Conservation (phyloP, 108 stramenopile species). For the Skeletonema menzelii region DNA sequence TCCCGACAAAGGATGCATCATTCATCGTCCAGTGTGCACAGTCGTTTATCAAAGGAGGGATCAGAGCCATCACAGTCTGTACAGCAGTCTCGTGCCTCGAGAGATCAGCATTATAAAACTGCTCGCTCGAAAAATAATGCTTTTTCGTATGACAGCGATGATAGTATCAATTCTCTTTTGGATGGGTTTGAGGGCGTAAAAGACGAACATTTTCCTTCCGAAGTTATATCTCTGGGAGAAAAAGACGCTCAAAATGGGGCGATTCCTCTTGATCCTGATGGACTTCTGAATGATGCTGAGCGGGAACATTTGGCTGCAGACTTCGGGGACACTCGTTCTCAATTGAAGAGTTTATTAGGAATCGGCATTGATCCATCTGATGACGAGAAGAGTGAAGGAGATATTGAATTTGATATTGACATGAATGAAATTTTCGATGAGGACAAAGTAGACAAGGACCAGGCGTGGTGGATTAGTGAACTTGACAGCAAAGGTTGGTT, state of each 20-base stretch:
- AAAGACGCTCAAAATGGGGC: conserved; percentile 2
- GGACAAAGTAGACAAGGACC: conserved; percentile 6
- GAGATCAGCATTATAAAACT: background rate
- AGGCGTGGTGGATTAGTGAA: conserved; percentile 45
- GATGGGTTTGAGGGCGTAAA: conserved; percentile 1
- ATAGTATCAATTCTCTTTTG: conserved; percentile 19
- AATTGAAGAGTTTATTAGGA: conserved; percentile 13
- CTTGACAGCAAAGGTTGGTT: conserved; percentile 40
- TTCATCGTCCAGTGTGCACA: background rate
- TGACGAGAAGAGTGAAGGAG: background rate
- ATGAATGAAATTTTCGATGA: background rate
- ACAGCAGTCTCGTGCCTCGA: background rate
- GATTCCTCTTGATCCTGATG: background rate
- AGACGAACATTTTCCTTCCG: background rate
- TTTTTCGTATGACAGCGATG: conserved; percentile 15
- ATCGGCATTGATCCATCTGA: conserved; percentile 11
- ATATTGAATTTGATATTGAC: background rate
- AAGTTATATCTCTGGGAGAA: background rate
- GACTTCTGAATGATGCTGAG: background rate
- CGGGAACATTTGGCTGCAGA: conserved; percentile 11
- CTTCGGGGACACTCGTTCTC: conserved; percentile 19
- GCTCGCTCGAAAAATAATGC: background rate
- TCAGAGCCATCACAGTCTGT: background rate
- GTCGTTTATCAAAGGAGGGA: background rate
- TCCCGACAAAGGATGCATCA: background rate